Evolutionary conservation across 2,329 filamentous ascomycete genomes (phyloP).

Genomic region (Graphilbum ipis-grandicollis): DNA sequence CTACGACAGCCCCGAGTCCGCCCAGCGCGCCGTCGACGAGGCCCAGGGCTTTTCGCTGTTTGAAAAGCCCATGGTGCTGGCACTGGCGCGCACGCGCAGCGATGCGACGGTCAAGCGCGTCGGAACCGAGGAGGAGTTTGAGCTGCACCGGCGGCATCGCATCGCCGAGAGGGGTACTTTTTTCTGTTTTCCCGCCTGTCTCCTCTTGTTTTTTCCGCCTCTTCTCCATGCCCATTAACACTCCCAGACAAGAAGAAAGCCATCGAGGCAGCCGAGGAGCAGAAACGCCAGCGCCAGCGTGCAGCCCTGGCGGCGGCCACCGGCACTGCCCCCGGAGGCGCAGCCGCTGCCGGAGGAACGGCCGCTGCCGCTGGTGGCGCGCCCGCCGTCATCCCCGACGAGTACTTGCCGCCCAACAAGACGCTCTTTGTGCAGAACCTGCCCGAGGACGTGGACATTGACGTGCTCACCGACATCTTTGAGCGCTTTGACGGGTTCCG

Average conservation of each 20-base stretch:
- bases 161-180: constrained; percentile 70
- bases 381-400: constrained; percentile 70
- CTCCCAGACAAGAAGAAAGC: constrained; percentile 57
- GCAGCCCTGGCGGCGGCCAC: neutral
- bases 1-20: constrained; percentile 68
- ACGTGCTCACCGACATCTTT: constrained; percentile 66
- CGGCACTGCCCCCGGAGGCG: constrained; percentile 10
- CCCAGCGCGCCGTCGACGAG: constrained; percentile 67
- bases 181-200: neutral
- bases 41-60: constrained; percentile 87
- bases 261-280: constrained; percentile 58
- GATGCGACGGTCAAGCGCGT: constrained; percentile 70
- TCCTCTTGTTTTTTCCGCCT: neutral
- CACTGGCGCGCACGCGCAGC: constrained; percentile 66
- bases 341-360: constrained; percentile 22
- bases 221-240: neutral
- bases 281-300: constrained; percentile 37
- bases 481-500: constrained; percentile 83
- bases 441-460: constrained; percentile 70
- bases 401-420: constrained; percentile 95
- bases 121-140: constrained; percentile 65
- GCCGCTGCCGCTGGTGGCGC: constrained; percentile 23
- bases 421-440: constrained; percentile 88
- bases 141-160: constrained; percentile 68
- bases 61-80: constrained; percentile 74